Conservation (phyloP, 139 green algal genomes). For the Chlamydomonas sp. region DNA sequence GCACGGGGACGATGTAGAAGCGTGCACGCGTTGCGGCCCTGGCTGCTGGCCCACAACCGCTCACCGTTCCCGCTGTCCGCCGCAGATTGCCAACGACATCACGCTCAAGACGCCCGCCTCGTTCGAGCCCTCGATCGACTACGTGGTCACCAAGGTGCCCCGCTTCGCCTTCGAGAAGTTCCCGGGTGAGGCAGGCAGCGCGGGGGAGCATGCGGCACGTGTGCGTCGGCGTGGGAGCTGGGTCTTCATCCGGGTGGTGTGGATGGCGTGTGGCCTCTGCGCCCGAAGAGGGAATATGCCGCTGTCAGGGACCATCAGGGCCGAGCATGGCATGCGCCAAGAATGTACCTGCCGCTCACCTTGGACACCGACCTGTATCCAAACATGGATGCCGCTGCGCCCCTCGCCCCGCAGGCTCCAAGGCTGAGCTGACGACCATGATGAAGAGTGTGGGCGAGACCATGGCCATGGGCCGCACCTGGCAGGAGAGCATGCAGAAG, state of each 20-base stretch:
- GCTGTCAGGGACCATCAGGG: no score
- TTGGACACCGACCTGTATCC: no score
- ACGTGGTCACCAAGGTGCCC: conserved; percentile 97
- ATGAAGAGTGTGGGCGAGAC: conserved; percentile 98
- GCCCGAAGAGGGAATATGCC: no score
- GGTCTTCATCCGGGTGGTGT: not conserved
- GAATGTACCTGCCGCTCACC: no score
- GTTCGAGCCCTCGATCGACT: conserved; percentile 99
- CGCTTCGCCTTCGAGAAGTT: conserved; percentile 99
- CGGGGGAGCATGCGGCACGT: not conserved
- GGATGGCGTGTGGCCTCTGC: no score
- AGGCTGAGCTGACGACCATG: conserved; percentile 91
- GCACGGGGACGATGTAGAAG: no score
- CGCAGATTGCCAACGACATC: conserved; percentile 98
- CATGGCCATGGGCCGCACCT: conserved; percentile 99
- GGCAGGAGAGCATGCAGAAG: conserved; percentile 97
- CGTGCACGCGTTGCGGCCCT: no score
- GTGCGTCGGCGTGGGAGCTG: not conserved
- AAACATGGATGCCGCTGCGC: conserved; percentile 48
- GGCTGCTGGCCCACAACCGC: no score
- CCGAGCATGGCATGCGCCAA: no score
- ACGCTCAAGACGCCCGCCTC: conserved; percentile 97
- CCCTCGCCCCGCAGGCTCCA: conserved; percentile 90
- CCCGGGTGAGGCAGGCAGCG: conserved; percentile 66
- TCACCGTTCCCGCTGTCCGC: not conserved